These are phyloP conservation scores for Lasiosphaeria hispida DNA, from an alignment of 495 filamentous ascomycete species.

Conservation along the genomic window DNA sequence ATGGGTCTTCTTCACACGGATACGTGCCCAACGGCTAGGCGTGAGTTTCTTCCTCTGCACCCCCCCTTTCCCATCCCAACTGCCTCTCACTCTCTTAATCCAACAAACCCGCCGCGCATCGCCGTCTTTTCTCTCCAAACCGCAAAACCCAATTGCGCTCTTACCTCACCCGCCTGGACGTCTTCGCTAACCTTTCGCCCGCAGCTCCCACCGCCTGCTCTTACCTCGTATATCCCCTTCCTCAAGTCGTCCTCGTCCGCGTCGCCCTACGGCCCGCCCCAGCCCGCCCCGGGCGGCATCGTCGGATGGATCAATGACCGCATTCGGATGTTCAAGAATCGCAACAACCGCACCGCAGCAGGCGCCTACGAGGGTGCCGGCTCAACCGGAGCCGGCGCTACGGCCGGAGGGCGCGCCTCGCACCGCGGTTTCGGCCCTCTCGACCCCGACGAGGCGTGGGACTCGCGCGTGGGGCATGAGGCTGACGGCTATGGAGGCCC, in stretches of 20 bases:
- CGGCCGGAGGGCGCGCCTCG: constrained; percentile 15
- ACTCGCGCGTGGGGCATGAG: constrained; percentile 61
- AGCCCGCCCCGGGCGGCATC: constrained; percentile 56
- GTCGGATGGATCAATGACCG: constrained; percentile 57
- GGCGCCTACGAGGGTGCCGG: constrained; percentile 60
- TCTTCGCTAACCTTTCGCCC: not conserved
- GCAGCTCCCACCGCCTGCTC: constrained; percentile 58
- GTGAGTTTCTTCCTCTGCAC: constrained; percentile 33
- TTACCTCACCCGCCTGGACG: not conserved
- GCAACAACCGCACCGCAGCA: constrained; percentile 53
- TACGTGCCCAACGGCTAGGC: constrained; percentile 61
- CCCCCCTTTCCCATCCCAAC: not conserved
- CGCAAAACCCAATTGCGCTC: not conserved
- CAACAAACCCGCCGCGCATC: not conserved
- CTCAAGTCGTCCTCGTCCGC: constrained; percentile 26
- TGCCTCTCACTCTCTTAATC: not conserved
- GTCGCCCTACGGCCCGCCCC: constrained; percentile 42
- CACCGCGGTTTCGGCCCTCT: constrained; percentile 48
- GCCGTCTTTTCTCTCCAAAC: not conserved
- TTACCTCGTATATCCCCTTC: constrained; percentile 62
- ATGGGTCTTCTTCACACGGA: constrained; percentile 56
- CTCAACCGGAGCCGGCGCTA: constrained; percentile 18
- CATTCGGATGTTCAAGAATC: constrained; percentile 46
- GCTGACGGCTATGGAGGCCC: constrained; percentile 50
- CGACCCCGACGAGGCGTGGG: constrained; percentile 75